Evolutionary conservation across 75 land plant species (phyloP), one percentile per base, ranked within the genome.

Genomic region (Chamaecyparis obtusa): DNA sequence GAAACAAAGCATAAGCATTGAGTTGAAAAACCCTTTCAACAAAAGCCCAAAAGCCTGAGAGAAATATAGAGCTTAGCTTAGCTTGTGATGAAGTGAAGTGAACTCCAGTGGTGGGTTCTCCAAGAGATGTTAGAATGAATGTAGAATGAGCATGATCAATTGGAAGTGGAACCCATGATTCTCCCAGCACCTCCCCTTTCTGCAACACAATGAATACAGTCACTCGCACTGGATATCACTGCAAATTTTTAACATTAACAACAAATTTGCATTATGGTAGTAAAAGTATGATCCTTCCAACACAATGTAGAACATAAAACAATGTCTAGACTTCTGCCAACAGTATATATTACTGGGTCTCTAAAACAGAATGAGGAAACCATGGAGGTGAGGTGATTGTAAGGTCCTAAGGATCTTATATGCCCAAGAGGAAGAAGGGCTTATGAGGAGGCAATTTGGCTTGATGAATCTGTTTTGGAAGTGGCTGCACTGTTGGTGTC

Each of bases 401-500:
- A 51, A 51, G 16, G 14, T 51, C 55, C 55, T 51, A 51, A 14
- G 6, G 51, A 49, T 51, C 15, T 2, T 51, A 14, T 14, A 51
- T 51, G 55, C 51, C 11, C 51, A 5, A 6, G 13, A 56, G 16
- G 60, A 3, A 3, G 17, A 57, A 27, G 13, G 33, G 35, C 75
- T 71, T 71, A 71, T n/a, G 75, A 71, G 33, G 75, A 71, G 30
- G 75, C 75, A 71, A 71, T 71, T 71, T 71, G 75, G 75, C 75
- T 71, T n/a, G 75, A 71, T 32, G 64, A 57, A 21, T 57, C 64
- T 17, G 64, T 57, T 57, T 57, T 57, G 64, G 75, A 71, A 43
- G 92, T 90, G 77, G 88, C 88, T 85, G 88, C 90, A 74, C 90
- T 85, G 33, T 86, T 90, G 85, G 93, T 95, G 87, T 93, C 92